Evolutionary conservation across 2,329 filamentous ascomycete genomes (phyloP).

Genomic region (Fusarium metavorans): DNA sequence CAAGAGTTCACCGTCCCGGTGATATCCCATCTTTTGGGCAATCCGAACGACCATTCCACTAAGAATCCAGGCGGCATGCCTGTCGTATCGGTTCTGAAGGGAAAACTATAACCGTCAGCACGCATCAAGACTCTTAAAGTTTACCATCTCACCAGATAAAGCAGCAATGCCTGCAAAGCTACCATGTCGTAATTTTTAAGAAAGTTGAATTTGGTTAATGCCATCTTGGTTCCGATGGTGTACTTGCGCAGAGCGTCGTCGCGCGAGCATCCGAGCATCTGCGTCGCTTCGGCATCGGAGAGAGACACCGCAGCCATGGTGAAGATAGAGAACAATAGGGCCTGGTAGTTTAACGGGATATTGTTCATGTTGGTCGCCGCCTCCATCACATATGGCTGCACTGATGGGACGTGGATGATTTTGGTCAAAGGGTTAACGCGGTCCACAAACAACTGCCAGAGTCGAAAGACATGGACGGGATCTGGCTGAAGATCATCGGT

Average conservation of each 20-base stretch:
- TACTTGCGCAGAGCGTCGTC: constrained; percentile 65
- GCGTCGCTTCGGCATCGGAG: constrained; percentile 64
- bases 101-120: constrained; percentile 57
- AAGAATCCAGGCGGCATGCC: constrained; percentile 70
- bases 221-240: constrained; percentile 62
- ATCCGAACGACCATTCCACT: constrained; percentile 72
- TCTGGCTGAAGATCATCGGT: constrained; percentile 71
- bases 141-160: constrained; percentile 62
- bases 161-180: constrained; percentile 68
- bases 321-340: constrained; percentile 75
- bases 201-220: constrained; percentile 67
- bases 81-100: constrained; percentile 68
- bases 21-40: constrained; percentile 75
- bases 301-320: constrained; percentile 70
- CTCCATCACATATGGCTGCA: constrained; percentile 74
- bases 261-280: constrained; percentile 62
- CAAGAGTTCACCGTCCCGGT: constrained; percentile 69
- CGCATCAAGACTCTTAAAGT: not conserved
- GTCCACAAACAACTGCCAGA: constrained; percentile 82
- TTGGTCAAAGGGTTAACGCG: constrained; percentile 82
- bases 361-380: constrained; percentile 67
- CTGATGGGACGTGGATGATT: constrained; percentile 76
- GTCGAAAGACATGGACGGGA: constrained; percentile 73
- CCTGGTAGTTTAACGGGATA: constrained; percentile 69
- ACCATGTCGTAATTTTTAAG: constrained; percentile 69